Evolutionary conservation across 2,329 filamentous ascomycete genomes (phyloP), one percentile per base, ranked within the genome.

Genomic region (Botrytis fabae): DNA sequence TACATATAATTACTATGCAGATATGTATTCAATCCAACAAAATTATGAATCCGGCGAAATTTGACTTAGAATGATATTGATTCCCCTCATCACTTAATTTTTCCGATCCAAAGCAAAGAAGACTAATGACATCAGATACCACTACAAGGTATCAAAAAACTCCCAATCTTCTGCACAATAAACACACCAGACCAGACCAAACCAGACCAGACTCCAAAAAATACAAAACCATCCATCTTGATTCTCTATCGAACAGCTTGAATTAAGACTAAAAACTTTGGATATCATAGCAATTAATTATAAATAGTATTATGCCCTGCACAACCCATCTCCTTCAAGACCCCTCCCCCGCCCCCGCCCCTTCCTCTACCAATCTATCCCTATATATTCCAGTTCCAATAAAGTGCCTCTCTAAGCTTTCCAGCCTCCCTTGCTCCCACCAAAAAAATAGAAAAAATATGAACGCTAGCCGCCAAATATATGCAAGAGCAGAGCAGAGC

Each of bases 401-500:
- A 18, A 40, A 40, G 12, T 25, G 42, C n/a, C 48, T 40, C 40
- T 68, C 35, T 44, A 69, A 57, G 32, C 18, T 14, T 20, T 40
- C n/a, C 42, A 69, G 18, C 48, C 10, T 42, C 16, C 22, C 14
- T 18, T 14, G 22, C 51, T 46, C 18, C n/a, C 64, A 54, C 22
- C 32, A 10, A 42, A 32, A 40, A 16, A 16, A 38, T 38, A 6
- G 4, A 38, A 16, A 51, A n/a, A 51, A 51, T 7, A 38, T 7
- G 22, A 42, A 32, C 10, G 35, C 65, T 22, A 32, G 22, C 38
- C 48, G 20, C 48, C 35, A 44, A 59, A 32, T 57, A 54, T 68
- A 44, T 57, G 48, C 65, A 57, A 57, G 38, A 42, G 65, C 65
- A 32, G 40, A 42, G 35, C 16, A 57, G n/a, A 42, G 65, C 65